Percentiles rank a stretch among this genome's conserved stretches.
Conservation (phyloP, 805 yeast genomes). For the Candida glaebosa region DNA sequence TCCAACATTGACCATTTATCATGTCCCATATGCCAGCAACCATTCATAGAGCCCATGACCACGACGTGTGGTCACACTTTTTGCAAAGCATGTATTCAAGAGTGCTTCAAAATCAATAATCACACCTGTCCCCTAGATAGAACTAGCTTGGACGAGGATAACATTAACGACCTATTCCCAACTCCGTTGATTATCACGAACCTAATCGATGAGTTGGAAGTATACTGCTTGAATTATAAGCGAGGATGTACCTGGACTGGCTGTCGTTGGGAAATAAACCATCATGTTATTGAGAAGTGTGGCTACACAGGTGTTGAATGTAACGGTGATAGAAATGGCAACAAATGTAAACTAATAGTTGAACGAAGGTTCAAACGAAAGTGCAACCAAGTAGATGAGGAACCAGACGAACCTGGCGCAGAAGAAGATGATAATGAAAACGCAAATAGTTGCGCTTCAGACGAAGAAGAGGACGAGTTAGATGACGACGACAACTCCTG, state of each 20-base stretch:
- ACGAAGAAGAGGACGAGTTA: constrained; percentile 2
- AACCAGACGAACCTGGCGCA: constrained; percentile 11
- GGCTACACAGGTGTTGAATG: constrained; percentile 35
- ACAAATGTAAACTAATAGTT: constrained; percentile 10
- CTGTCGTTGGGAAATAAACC: constrained; percentile 54
- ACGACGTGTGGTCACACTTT: constrained; percentile 70
- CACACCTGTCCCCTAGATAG: constrained; percentile 59
- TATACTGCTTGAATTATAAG: constrained; percentile 47
- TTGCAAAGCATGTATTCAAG: constrained; percentile 52
- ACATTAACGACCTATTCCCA: constrained; percentile 31
- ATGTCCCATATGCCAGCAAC: constrained; percentile 68
- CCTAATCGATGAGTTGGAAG: constrained; percentile 58
- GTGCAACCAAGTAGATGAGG: constrained; percentile 6
- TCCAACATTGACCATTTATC: constrained; percentile 30
- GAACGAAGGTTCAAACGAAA: constrained; percentile 13
- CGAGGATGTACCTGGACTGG: constrained; percentile 60
- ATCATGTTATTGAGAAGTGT: constrained; percentile 41
- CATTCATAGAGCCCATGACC: constrained; percentile 57
- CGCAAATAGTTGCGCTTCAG: not conserved
- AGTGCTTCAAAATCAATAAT: constrained; percentile 31
- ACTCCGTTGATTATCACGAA: constrained; percentile 60
- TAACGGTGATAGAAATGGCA: constrained; percentile 18
- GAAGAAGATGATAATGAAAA: constrained; percentile 7
- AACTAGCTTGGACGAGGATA: constrained; percentile 37
- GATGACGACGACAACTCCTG: constrained; percentile 21